Evolutionary conservation across 2,329 filamentous ascomycete species (phyloP), one percentile per base, ranked within the genome.

Genomic region (Curvularia sp.): DNA sequence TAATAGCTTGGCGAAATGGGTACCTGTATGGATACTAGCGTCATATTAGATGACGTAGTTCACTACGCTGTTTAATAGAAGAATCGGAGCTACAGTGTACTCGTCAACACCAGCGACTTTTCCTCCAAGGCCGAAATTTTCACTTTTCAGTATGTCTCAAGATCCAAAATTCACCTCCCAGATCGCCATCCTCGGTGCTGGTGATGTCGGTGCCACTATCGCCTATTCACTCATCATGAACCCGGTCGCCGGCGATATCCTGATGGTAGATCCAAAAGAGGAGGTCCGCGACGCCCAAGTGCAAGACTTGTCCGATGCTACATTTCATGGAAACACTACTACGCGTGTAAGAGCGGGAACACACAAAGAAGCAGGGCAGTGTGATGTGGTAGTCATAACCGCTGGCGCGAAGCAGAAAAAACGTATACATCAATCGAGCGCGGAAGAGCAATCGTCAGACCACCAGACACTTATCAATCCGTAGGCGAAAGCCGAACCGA

Each of bases 181-280:
- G 9, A 65, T 69, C 9, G 67, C 67, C 55, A 63, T 69, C 15
- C 58, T 68, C 49, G 65, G 67, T 48, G 67, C 67, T 8, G 67
- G 67, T 33, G 62, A 68, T 48, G 67, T 69, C 6, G 67, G 67
- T 28, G 64, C 67, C 5, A 69, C 67, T 0, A 67, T 69, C 13
- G 65, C 67, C 20, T 68, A 65, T 58, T 67, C 63, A 8, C 60
- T 69, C n/a, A 67, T 69, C 58, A 58, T 69, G 55, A 65, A 68
- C 49, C 61, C 63, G 0, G 57, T 65, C 0, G 65, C 67, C 2
- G 58, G 62, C 18, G 65, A 68, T 1, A 67, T 69, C 28, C 30
- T 68, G 3, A 47, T 69, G 13, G 54, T 69, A 13, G 67, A 69
- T 12, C 66, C 67, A 18, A 61, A 69, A 33, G 65, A 68, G 31